Percentiles rank a stretch among this genome's conserved stretches.
Conservation (phyloP, 352 stramenopile species). For the Globisporangium nagaii region DNA sequence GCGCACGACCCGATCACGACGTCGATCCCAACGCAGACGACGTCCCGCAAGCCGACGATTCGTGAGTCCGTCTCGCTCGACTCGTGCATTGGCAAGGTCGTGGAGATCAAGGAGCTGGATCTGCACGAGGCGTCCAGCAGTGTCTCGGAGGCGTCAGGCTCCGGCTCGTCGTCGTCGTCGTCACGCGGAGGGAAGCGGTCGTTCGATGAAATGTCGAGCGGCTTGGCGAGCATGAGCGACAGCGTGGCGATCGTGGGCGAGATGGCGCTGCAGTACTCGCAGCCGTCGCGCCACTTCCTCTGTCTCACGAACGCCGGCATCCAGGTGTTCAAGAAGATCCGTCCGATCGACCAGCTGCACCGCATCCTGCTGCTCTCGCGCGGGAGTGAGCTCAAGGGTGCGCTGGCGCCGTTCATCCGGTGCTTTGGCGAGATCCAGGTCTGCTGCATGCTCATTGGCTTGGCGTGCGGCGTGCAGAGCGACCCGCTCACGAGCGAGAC, state of each 20-base stretch:
- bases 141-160: slow-evolving; percentile 4
- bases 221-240: slow-evolving; percentile 17
- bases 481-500: slow-evolving; percentile 65
- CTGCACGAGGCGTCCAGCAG: slow-evolving; percentile 16
- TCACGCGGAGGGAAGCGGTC: slow-evolving; percentile 45
- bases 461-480: slow-evolving; percentile 81
- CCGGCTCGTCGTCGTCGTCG: background rate
- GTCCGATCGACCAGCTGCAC: slow-evolving; percentile 84
- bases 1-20: slow-evolving; percentile 72
- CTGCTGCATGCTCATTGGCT: slow-evolving; percentile 83
- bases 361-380: slow-evolving; percentile 60
- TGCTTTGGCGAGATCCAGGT: slow-evolving; percentile 84
- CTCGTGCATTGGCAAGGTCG: slow-evolving; percentile 77
- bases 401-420: slow-evolving; percentile 68
- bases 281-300: slow-evolving; percentile 78
- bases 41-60: slow-evolving; percentile 60
- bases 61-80: slow-evolving; percentile 73
- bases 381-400: slow-evolving; percentile 61
- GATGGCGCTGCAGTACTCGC: slow-evolving; percentile 81
- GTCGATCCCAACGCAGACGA: slow-evolving; percentile 43
- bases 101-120: slow-evolving; percentile 71
- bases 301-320: slow-evolving; percentile 82
- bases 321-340: slow-evolving; percentile 88
- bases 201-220: slow-evolving; percentile 73
- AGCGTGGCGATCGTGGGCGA: slow-evolving; percentile 53